phyloP scores from a whole-genome alignment of 2,329 filamentous ascomycete species.

The Exserohilum rostratum region DNA sequence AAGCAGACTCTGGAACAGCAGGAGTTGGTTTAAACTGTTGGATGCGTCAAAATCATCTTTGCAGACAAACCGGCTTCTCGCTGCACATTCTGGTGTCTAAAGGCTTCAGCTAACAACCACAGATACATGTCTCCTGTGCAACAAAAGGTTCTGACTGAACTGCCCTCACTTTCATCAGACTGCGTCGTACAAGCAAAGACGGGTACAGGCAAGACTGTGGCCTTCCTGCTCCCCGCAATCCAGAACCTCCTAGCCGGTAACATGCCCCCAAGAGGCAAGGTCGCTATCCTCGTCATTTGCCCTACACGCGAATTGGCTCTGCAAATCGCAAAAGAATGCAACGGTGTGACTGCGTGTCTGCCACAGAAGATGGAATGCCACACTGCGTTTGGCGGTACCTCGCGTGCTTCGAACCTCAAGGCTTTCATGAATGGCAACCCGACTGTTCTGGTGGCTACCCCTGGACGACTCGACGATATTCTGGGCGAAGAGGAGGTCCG shows the following conservation, averaged over 20 bases:
- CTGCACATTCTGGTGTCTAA: neutral
- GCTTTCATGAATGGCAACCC: conserved; percentile 46
- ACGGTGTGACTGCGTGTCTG: conserved; percentile 52
- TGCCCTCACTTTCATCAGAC: conserved; percentile 57
- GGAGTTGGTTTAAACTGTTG: no score
- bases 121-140: conserved; percentile 61
- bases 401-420: conserved; percentile 40
- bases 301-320: conserved; percentile 58
- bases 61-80: neutral
- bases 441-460: conserved; percentile 56
- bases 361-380: conserved; percentile 50
- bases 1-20: conserved; percentile 20
- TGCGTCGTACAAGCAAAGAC: conserved; percentile 62
- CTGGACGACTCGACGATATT: conserved; percentile 56
- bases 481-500: conserved; percentile 53
- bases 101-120: conserved; percentile 13
- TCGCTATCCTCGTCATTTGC: conserved; percentile 56
- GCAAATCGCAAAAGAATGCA: conserved; percentile 57
- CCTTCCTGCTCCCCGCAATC: conserved; percentile 56
- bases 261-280: conserved; percentile 44
- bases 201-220: conserved; percentile 58
- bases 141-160: conserved; percentile 58
- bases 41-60: no score
- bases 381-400: conserved; percentile 53
- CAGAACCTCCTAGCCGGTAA: conserved; percentile 52